Conservation (phyloP, 768 basidiomycete genomes). For the Mycena rosella region DNA sequence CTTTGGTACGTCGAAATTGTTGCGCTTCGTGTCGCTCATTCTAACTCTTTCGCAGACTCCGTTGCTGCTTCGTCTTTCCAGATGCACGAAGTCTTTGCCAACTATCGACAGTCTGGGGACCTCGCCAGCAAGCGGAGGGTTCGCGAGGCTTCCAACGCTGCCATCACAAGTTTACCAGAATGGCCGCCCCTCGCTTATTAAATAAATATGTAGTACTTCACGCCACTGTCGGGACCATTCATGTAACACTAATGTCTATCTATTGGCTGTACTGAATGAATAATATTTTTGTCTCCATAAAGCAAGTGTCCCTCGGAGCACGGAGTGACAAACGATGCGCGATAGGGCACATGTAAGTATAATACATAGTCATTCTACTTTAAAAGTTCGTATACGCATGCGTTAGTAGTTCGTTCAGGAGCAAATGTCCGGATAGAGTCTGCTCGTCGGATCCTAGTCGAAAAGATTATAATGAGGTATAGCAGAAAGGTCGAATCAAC, state of each 20-base stretch:
- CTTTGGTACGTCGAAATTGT: slow-evolving; percentile 55
- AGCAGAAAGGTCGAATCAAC: background rate
- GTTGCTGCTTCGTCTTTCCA: slow-evolving; percentile 80
- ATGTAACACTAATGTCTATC: slow-evolving; percentile 31
- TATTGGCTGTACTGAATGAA: slow-evolving; percentile 21
- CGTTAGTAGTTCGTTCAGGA: slow-evolving; percentile 41
- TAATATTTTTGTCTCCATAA: background rate
- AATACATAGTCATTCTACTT: slow-evolving; percentile 12
- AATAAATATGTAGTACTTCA: too few relatives aligned
- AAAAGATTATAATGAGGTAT: too few relatives aligned
- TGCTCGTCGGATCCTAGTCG: slow-evolving; percentile 65
- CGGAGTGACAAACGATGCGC: background rate
- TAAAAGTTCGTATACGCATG: background rate
- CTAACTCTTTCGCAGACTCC: slow-evolving; percentile 57
- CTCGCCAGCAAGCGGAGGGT: slow-evolving; percentile 79
- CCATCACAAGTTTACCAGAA: slow-evolving; percentile 77
- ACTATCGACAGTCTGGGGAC: slow-evolving; percentile 83
- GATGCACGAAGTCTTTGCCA: slow-evolving; percentile 78
- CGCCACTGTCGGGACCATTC: background rate
- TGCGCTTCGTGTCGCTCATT: background rate
- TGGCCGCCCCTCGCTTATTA: slow-evolving; percentile 69
- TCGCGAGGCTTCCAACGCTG: slow-evolving; percentile 83
- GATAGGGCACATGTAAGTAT: slow-evolving; percentile 7
- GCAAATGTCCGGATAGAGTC: slow-evolving; percentile 76
- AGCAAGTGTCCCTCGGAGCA: background rate